These are phyloP conservation scores for Trichoderma erinaceum DNA, from an alignment of 495 filamentous ascomycete genomes.

Conservation along the genomic window DNA sequence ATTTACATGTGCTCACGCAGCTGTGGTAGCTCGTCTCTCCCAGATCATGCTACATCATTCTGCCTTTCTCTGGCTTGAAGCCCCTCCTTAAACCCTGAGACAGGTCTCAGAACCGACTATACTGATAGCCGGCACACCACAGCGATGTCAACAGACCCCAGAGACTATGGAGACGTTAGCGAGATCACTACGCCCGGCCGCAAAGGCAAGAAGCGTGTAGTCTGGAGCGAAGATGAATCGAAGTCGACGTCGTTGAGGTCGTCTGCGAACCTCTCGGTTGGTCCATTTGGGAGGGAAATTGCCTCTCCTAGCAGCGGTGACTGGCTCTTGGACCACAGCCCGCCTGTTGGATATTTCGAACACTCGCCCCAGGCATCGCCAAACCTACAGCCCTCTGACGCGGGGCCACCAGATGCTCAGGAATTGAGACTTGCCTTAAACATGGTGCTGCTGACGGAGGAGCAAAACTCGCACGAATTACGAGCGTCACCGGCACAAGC, in stretches of 20 bases:
- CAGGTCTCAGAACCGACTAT: constrained; percentile 14
- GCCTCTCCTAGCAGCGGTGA: neutral
- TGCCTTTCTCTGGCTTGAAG: constrained; percentile 12
- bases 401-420: constrained; percentile 13
- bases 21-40: neutral
- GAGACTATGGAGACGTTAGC: neutral
- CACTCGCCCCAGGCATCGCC: constrained; percentile 3
- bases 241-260: neutral
- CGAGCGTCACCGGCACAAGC: neutral
- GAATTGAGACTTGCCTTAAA: constrained; percentile 14
- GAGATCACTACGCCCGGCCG: constrained; percentile 9
- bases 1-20: neutral
- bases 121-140: neutral
- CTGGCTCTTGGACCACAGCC: neutral
- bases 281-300: neutral
- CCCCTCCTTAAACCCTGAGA: constrained; percentile 11
- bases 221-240: constrained; percentile 5
- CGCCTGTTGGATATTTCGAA: neutral
- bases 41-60: neutral
- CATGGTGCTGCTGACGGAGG: constrained; percentile 12
- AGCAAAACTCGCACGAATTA: neutral
- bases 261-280: neutral
- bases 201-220: constrained; percentile 16
- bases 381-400: neutral
- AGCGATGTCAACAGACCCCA: constrained; percentile 9